These are phyloP conservation scores for Neobulgaria alba DNA, from an alignment of 2,329 filamentous ascomycete genomes.

Conservation along the genomic window DNA sequence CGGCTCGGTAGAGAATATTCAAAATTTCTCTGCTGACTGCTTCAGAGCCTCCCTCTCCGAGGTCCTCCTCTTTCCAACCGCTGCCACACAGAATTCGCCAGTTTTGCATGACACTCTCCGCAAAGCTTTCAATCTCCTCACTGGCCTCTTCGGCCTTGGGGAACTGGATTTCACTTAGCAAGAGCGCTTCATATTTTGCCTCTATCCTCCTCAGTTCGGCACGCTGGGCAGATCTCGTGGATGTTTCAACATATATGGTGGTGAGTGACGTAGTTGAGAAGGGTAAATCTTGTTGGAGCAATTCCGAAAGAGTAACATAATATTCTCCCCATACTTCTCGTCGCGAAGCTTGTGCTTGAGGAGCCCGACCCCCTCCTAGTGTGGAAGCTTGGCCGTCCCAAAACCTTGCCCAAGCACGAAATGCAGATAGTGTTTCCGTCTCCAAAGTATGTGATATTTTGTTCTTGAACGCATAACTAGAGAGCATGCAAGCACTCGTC, in stretches of 20 bases:
- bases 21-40: conserved; percentile 68
- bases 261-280: conserved; percentile 42
- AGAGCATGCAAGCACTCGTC: conserved; percentile 65
- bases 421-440: conserved; percentile 44
- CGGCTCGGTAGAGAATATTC: conserved; percentile 81
- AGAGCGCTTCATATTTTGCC: conserved; percentile 65
- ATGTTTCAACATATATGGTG: conserved; percentile 38
- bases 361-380: conserved; percentile 46
- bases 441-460: conserved; percentile 43
- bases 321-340: conserved; percentile 77
- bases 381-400: conserved; percentile 44
- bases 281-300: conserved; percentile 58
- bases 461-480: conserved; percentile 48
- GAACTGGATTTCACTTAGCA: conserved; percentile 74
- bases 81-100: conserved; percentile 77
- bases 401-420: conserved; percentile 61
- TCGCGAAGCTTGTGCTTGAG: conserved; percentile 50
- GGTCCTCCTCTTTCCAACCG: conserved; percentile 70
- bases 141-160: conserved; percentile 76
- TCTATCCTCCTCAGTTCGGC: conserved; percentile 75
- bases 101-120: conserved; percentile 70
- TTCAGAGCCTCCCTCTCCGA: conserved; percentile 73
- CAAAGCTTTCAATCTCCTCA: conserved; percentile 72
- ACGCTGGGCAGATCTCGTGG: conserved; percentile 55
- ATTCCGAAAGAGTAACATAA: conserved; percentile 68